Conservation (phyloP, 768 basidiomycete species). For the Phlebiopsis flavidoalba region DNA sequence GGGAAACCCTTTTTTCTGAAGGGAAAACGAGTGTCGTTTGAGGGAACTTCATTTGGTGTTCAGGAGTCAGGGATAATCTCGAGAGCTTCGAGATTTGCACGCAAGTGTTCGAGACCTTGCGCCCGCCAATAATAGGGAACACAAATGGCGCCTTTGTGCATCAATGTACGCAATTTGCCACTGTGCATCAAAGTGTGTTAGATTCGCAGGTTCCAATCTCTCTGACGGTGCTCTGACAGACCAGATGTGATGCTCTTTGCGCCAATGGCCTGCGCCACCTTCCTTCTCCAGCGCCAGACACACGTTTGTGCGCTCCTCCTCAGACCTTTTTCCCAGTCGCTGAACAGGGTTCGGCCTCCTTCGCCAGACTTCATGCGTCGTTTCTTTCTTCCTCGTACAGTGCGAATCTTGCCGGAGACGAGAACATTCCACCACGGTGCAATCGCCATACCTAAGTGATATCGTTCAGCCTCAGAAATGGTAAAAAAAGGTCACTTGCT, state of each 20-base stretch:
- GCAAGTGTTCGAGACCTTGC: constrained; percentile 44
- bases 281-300: constrained; percentile 39
- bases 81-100: constrained; percentile 43
- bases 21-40: constrained; percentile 32
- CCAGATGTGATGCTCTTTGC: constrained; percentile 5
- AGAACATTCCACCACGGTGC: constrained; percentile 35
- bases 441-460: constrained; percentile 27
- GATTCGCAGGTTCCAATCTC: neutral
- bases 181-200: constrained; percentile 14
- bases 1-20: constrained; percentile 42
- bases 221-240: constrained; percentile 5
- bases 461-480: neutral
- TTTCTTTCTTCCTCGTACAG: constrained; percentile 29
- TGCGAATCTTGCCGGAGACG: constrained; percentile 30
- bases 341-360: constrained; percentile 20
- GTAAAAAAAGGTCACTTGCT: constrained; percentile 1
- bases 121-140: constrained; percentile 43
- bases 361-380: constrained; percentile 18
- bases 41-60: constrained; percentile 42
- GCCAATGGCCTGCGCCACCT: constrained; percentile 43
- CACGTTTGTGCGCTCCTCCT: constrained; percentile 35
- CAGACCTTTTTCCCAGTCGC: constrained; percentile 39
- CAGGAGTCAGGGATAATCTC: constrained; percentile 35
- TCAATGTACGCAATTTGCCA: constrained; percentile 46
- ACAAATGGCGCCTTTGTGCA: constrained; percentile 45